Conservation (phyloP, 208 protist species). For the Trypanosoma theileri region DNA sequence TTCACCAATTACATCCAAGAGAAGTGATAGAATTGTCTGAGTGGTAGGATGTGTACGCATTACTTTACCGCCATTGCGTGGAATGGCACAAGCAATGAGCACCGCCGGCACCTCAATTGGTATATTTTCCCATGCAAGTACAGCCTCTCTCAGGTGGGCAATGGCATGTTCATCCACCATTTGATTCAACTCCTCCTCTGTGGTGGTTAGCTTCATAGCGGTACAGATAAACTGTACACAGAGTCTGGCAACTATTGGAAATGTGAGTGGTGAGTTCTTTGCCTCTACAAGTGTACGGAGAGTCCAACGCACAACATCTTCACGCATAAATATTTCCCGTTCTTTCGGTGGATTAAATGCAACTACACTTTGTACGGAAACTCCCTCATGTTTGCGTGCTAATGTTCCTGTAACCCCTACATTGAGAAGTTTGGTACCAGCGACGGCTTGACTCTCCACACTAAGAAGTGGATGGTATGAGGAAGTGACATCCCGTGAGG, state of each 20-base stretch:
- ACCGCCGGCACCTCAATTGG: conserved; percentile 58
- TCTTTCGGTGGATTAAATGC: conserved; percentile 30
- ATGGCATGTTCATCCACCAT: conserved; percentile 43
- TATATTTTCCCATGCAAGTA: conserved; percentile 56
- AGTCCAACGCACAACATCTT: conserved; percentile 46
- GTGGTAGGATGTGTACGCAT: conserved; percentile 68
- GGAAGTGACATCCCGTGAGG: conserved; percentile 17
- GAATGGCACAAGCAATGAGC: conserved; percentile 63
- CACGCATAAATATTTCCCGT: conserved; percentile 38
- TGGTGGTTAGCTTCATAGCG: conserved; percentile 60
- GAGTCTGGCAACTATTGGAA: conserved; percentile 56
- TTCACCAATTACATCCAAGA: conserved; percentile 56
- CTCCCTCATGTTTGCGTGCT: conserved; percentile 32
- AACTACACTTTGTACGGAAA: conserved; percentile 50
- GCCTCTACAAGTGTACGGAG: conserved; percentile 34
- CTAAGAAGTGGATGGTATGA: conserved; percentile 27
- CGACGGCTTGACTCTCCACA: conserved; percentile 22
- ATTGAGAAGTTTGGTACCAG: conserved; percentile 20
- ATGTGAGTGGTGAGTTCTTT: conserved; percentile 20
- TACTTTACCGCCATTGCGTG: conserved; percentile 42
- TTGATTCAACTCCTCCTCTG: conserved; percentile 44
- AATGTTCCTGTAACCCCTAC: conserved; percentile 31
- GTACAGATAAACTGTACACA: conserved; percentile 62
- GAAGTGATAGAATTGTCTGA: conserved; percentile 59
- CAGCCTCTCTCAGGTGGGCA: conserved; percentile 38